Percentiles rank a stretch among this genome's conserved stretches.
These are phyloP conservation scores for Nepenthes mirabilis DNA, from an alignment of 148 eudicot genomes.

Conservation along the genomic window DNA sequence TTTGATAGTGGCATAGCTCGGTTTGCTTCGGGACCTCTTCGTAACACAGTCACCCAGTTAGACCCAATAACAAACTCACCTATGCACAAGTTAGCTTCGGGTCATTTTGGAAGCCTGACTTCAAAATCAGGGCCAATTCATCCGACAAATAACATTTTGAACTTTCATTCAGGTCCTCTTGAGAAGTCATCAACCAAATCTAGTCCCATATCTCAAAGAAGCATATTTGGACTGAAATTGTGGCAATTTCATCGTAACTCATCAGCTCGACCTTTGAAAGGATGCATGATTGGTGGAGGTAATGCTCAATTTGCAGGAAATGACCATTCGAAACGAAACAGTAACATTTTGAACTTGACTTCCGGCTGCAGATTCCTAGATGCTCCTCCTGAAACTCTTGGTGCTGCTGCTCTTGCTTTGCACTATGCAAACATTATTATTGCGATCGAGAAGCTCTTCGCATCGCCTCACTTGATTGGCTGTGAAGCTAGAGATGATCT, in stretches of 20 bases:
- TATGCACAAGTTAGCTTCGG: conserved; percentile 15
- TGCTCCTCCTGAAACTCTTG: conserved; percentile 45
- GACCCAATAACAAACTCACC: conserved; percentile 23
- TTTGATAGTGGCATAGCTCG: conserved; percentile 21
- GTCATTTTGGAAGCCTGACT: conserved; percentile 28
- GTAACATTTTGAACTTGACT: conserved; percentile 5
- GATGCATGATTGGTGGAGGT: neutral
- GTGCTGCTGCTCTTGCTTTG: conserved; percentile 48
- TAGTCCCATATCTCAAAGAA: conserved; percentile 18
- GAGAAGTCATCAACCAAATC: conserved; percentile 24
- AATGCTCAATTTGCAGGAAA: too few species aligned
- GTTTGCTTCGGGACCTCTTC: conserved; percentile 32
- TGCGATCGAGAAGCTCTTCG: conserved; percentile 44
- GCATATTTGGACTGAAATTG: conserved; percentile 16
- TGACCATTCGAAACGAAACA: neutral
- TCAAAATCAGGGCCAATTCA: conserved; percentile 12
- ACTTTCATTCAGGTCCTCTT: conserved; percentile 45
- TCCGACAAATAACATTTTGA: conserved; percentile 8
- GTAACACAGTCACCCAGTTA: conserved; percentile 16
- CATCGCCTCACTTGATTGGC: conserved; percentile 53
- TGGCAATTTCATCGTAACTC: conserved; percentile 20
- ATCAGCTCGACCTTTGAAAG: conserved; percentile 15
- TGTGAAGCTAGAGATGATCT: conserved; percentile 52
- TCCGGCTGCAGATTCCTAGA: conserved; percentile 18
- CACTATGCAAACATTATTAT: conserved; percentile 56